These are phyloP conservation scores for Eucalyptus tenuipes DNA, from an alignment of 345 rosid genomes.

Conservation along the genomic window DNA sequence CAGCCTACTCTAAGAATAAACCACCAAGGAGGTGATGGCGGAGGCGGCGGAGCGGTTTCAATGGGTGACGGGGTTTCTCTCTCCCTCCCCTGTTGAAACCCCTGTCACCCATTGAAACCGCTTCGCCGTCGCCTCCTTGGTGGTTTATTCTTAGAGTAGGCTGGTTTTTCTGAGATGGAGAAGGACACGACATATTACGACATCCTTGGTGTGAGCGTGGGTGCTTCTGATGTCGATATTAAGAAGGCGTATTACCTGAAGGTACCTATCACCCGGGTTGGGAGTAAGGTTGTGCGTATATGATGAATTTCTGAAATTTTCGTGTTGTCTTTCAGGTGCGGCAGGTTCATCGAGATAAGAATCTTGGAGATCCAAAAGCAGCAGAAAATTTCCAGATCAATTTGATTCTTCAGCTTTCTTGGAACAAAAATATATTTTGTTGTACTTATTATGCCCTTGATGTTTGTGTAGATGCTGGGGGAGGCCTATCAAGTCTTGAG, in stretches of 20 bases:
- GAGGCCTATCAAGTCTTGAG: constrained; percentile 92
- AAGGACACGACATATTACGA: constrained; percentile 67
- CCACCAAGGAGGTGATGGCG: rapidly evolving
- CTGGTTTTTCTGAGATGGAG: constrained; percentile 21
- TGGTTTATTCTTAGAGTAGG: too few species aligned
- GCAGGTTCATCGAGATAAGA: constrained; percentile 89
- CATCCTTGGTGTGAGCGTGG: constrained; percentile 49
- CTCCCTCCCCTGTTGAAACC: too few species aligned
- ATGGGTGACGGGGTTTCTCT: too few species aligned
- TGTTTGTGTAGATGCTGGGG: constrained; percentile 51
- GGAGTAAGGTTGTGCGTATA: background rate
- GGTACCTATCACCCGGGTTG: background rate
- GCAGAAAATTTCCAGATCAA: constrained; percentile 75
- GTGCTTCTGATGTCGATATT: constrained; percentile 67
- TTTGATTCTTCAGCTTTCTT: background rate
- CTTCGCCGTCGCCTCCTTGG: rapidly evolving
- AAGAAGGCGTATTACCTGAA: constrained; percentile 84
- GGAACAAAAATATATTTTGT: background rate
- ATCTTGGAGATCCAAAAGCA: constrained; percentile 77
- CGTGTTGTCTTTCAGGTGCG: constrained; percentile 32
- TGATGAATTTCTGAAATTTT: background rate
- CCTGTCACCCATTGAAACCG: too few species aligned
- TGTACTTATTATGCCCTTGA: background rate
- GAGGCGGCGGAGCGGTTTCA: rapidly evolving
- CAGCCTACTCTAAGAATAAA: too few species aligned